Conservation (phyloP, 2,329 filamentous ascomycete species). For the Claviceps purpurea region DNA sequence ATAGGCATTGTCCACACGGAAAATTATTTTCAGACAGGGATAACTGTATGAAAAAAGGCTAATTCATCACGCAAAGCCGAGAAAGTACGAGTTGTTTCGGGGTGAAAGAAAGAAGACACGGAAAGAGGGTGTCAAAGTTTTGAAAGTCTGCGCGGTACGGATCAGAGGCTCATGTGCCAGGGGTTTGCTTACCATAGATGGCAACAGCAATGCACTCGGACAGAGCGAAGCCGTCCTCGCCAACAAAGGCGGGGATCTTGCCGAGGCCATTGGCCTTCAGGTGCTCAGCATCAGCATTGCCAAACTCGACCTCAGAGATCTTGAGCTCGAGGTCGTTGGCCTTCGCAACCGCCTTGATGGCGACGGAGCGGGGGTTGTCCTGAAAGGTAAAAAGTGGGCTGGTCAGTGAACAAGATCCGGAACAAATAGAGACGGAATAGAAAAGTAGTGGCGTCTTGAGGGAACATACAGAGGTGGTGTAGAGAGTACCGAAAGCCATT, state of each 20-base stretch:
- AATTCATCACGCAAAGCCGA: conserved; percentile 46
- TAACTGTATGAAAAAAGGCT: conserved; percentile 76
- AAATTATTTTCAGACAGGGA: conserved; percentile 81
- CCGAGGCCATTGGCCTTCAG: conserved; percentile 73
- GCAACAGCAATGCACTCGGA: conserved; percentile 88
- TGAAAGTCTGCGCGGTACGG: background rate
- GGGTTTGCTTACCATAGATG: conserved; percentile 72
- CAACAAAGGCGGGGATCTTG: conserved; percentile 88
- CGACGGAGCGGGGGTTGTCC: conserved; percentile 81
- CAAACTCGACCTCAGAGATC: conserved; percentile 57
- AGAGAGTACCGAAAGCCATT: conserved; percentile 97
- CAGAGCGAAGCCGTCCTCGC: conserved; percentile 80
- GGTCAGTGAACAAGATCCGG: conserved; percentile 1
- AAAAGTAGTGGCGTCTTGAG: background rate
- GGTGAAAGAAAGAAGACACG: background rate
- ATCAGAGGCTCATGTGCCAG: background rate
- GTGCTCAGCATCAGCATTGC: conserved; percentile 61
- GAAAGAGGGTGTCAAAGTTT: background rate
- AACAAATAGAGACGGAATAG: background rate
- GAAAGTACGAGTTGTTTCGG: background rate
- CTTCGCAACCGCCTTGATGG: conserved; percentile 89
- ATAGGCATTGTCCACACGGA: conserved; percentile 81
- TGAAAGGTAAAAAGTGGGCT: conserved; percentile 22
- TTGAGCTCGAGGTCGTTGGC: conserved; percentile 91
- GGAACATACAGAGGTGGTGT: conserved; percentile 60